Conservation (phyloP, 2,329 filamentous ascomycete genomes). For the Bertia moriformis region DNA sequence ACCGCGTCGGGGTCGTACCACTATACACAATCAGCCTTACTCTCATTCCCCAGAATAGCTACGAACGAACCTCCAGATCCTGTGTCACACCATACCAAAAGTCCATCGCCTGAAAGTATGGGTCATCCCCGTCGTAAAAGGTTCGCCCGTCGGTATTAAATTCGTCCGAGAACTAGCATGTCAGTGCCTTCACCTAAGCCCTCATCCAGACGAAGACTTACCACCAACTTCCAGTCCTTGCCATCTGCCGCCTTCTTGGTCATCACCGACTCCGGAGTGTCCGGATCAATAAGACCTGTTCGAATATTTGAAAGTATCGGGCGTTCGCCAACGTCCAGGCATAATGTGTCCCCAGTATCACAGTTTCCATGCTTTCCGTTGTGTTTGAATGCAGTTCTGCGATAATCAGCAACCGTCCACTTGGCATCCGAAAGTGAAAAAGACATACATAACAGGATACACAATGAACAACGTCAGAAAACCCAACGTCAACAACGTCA, state of each 20-base stretch:
- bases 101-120: slow-evolving; percentile 53
- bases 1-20: slow-evolving; percentile 60
- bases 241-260: slow-evolving; percentile 42
- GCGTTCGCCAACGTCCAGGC: slow-evolving; percentile 29
- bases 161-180: slow-evolving; percentile 49
- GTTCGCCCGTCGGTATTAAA: slow-evolving; percentile 54
- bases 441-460: slow-evolving; percentile 52
- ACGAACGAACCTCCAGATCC: slow-evolving; percentile 35
- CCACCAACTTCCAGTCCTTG: slow-evolving; percentile 45
- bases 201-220: no score
- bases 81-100: slow-evolving; percentile 60
- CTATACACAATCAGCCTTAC: slow-evolving; percentile 15
- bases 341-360: slow-evolving; percentile 21
- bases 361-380: slow-evolving; percentile 1
- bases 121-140: slow-evolving; percentile 58
- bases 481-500: slow-evolving; percentile 42
- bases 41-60: background rate
- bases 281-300: slow-evolving; percentile 47
- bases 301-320: slow-evolving; percentile 45
- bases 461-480: slow-evolving; percentile 52
- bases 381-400: slow-evolving; percentile 2
- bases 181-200: background rate
- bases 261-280: slow-evolving; percentile 43
- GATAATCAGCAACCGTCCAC: background rate
- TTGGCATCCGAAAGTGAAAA: slow-evolving; percentile 1